Evolutionary conservation across 2,329 filamentous ascomycete species (phyloP), one percentile per base, ranked within the genome.

Genomic region (Fusarium sp.): DNA sequence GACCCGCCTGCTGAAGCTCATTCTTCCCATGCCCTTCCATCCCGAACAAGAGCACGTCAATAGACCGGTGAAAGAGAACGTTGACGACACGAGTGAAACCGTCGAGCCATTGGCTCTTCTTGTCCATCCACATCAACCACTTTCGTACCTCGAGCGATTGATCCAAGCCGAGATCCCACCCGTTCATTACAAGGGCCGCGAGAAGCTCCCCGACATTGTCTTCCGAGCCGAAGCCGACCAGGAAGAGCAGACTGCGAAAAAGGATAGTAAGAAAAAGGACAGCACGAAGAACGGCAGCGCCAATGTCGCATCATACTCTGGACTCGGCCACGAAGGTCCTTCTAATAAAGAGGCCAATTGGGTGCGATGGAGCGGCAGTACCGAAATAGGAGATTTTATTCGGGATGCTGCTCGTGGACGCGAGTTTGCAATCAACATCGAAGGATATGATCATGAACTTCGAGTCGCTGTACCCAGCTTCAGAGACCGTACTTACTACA

Each of bases 321-420:
- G 92, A 0, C 84, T 90, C 2, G 92, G 92, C 4, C 90, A 87
- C 47, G 89, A 92, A 73, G 86, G 82, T 18, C 83, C 78, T 27
- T 78, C 77, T 62, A 84, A 73, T 6, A 77, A 80, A 8, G 82
- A 87, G 40, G 82, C 78, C 4, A 77, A 77, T 27, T 96, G 95
- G 83, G 93, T 97, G 4, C 90, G 94, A 30, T 98, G 95, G 95
- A 94, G 91, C 46, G 89, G 90, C 44, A 93, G 91, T 30, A 97
- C 95, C 2, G 95, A 98, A 78, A 92, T 98, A 32, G 95, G 95
- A 12, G 95, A 97, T 81, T 98, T 98, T 77, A 96, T 98, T 71
- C 90, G 94, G 11, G 95, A 98, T 77, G 94, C 95, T 0, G 93
- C 94, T 1, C 86, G 93, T 5, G 93, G 92, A 0, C 89, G 92